Base-by-base conservation (phyloP, 1,284 basidiomycete species). In the Uromyces viciae-fabae region DNA sequence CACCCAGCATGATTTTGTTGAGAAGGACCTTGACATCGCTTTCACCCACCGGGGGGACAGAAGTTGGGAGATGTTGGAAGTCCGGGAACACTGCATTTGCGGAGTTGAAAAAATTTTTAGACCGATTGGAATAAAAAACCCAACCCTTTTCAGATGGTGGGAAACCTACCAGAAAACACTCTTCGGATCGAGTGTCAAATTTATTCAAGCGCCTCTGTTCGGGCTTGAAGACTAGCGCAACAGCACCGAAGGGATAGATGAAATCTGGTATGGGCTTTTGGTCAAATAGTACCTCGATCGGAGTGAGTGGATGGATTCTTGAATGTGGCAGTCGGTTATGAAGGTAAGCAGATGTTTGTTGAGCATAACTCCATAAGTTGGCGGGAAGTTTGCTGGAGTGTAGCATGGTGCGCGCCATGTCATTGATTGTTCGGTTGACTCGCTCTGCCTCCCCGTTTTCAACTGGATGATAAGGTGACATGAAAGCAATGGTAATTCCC, bases 401-500 rank as follows among this genome's bases (percentile, higher is more conserved):
- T 8, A 75, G 9, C 49, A 73, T 73, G 2, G 46, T 49, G 3
- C 71, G n/a, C 15, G 46, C 40, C 71, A 75, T 75, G 11, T 75
- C 56, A 15, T 58, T 76, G 22, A 76, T 62, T 4, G 74, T 76
- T 5, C 22, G 56, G 15, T 76, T 75, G 46, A 73, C 46, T 19
- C 71, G n/a, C 31, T 73, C 49, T 2, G 71, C 71, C n/a, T 52
- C 71, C 19, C 49, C 49, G 49, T 73, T 73, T 31, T 73, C 25
- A n/a, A 52, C 56, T 3, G 68, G 68, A 17, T 49, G 68, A 19
- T 71, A 71, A 19, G 40, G 68, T 46, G 40, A 43, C 4, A 11
- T 31, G 36, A 19, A 11, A 25, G 42, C 40, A 3, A 71, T 4
- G 7, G 17, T 7, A n/a, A 46, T 46, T 15, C 68, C 38, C 3